Percentiles rank a stretch among this genome's conserved stretches.
Evolutionary conservation across 768 basidiomycete species (phyloP).

Genomic region (Pulveroboletus ravenelii): DNA sequence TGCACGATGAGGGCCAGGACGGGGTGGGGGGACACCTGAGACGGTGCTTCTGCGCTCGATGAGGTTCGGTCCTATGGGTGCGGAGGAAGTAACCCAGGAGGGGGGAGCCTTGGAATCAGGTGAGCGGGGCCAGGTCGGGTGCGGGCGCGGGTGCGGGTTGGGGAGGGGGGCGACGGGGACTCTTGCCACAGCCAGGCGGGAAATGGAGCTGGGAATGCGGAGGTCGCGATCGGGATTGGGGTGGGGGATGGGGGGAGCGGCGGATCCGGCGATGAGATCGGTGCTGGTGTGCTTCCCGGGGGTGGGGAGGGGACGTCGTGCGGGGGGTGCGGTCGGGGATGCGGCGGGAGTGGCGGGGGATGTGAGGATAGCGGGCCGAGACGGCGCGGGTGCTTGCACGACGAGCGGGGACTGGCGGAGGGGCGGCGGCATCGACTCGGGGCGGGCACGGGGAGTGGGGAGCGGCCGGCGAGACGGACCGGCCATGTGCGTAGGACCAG

Average conservation of each 20-base stretch:
- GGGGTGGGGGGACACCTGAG: conserved; percentile 10
- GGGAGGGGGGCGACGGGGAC: not conserved
- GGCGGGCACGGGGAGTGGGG: conserved; percentile 27
- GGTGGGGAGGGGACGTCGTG: conserved; percentile 23
- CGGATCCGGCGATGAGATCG: conserved; percentile 5
- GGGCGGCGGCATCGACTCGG: conserved; percentile 22
- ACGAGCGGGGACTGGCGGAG: conserved; percentile 15
- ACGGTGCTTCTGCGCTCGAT: conserved; percentile 29
- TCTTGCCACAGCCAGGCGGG: conserved; percentile 8
- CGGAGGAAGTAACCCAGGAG: conserved; percentile 20
- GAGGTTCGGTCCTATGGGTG: conserved; percentile 4
- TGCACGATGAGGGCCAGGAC: conserved; percentile 1
- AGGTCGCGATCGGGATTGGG: conserved; percentile 17
- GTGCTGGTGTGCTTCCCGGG: not conserved
- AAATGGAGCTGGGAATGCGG: conserved; percentile 21
- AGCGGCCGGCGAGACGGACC: conserved; percentile 26
- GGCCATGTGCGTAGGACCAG: conserved; percentile 14
- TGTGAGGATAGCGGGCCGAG: conserved; percentile 27
- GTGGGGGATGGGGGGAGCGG: too few relatives aligned
- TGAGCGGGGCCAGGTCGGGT: conserved; percentile 13
- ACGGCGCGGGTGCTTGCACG: conserved; percentile 30
- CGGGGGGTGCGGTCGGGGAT: conserved; percentile 12
- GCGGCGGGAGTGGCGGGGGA: conserved; percentile 15
- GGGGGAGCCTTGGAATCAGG: conserved; percentile 8
- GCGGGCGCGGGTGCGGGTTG: not conserved